Conservation (phyloP, 768 basidiomycete species). For the Imleria badia region DNA sequence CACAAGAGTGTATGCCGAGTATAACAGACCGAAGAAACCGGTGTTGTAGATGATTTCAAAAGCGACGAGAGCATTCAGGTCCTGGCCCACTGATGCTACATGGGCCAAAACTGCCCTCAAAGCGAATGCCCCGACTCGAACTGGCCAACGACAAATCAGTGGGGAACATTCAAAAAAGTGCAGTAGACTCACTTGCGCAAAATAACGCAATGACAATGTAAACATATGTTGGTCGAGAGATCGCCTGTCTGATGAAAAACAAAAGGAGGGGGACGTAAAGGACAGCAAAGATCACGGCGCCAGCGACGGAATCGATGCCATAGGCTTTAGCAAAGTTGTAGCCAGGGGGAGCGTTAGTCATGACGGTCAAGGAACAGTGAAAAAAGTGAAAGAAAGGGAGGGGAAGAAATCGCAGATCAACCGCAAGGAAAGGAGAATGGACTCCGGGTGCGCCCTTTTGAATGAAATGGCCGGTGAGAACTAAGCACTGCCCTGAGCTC, state of each 20-base stretch:
- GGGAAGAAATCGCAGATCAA: constrained; percentile 19
- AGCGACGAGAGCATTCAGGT: constrained; percentile 25
- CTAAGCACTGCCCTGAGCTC: constrained; percentile 10
- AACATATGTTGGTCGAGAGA: constrained; percentile 28
- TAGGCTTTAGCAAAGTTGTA: constrained; percentile 23
- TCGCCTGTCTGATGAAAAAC: constrained; percentile 19
- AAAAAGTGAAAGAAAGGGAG: not conserved
- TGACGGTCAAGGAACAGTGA: constrained; percentile 2
- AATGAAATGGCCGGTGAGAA: not conserved
- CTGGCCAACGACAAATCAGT: constrained; percentile 12
- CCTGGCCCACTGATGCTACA: constrained; percentile 20
- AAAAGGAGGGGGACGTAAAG: constrained; percentile 28
- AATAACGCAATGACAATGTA: constrained; percentile 30
- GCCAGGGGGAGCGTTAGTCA: constrained; percentile 17
- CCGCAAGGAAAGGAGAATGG: constrained; percentile 3
- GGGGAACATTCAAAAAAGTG: not conserved
- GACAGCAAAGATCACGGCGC: constrained; percentile 33
- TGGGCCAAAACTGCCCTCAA: constrained; percentile 31
- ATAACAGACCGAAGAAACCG: constrained; percentile 37
- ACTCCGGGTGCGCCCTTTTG: constrained; percentile 9
- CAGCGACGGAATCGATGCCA: constrained; percentile 33
- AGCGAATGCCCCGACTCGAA: constrained; percentile 32
- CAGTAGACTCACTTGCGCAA: constrained; percentile 23
- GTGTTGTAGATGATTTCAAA: constrained; percentile 34
- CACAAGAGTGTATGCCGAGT: constrained; percentile 35